phyloP scores from a whole-genome alignment of 345 rosid species.

The Salix brachista region DNA sequence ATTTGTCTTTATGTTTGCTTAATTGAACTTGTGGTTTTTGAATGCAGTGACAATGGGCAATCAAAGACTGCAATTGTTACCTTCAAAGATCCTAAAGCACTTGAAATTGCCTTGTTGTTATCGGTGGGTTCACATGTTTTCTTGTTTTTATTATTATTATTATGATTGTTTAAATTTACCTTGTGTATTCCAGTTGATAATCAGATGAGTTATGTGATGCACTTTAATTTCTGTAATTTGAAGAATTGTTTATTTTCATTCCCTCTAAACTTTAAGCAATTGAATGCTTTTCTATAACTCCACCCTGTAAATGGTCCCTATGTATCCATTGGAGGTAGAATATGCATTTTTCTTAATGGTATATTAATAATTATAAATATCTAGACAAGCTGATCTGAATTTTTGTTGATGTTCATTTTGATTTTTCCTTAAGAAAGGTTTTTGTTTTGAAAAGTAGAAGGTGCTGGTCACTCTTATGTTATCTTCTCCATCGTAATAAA shows the following conservation, averaged over 20 bases:
- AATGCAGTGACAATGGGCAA: slow-evolving; percentile 52
- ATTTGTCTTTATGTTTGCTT: neutral
- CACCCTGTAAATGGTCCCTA: neutral
- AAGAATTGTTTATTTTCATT: neutral
- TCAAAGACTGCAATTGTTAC: slow-evolving; percentile 69
- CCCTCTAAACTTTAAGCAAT: neutral
- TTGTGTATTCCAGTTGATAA: slow-evolving; percentile 3
- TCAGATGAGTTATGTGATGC: neutral
- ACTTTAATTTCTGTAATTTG: neutral
- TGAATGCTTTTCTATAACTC: slow-evolving; percentile 9
- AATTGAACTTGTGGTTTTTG: slow-evolving; percentile 13
- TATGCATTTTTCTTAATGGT: neutral
- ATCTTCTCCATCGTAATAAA: neutral
- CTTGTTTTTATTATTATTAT: neutral
- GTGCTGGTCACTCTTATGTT: neutral
- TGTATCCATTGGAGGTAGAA: slow-evolving; percentile 6
- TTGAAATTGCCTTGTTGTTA: slow-evolving; percentile 81
- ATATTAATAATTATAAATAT: neutral
- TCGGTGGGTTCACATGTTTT: slow-evolving; percentile 40
- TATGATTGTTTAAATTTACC: neutral
- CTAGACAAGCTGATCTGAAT: too few relatives aligned
- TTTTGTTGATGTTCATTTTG: neutral
- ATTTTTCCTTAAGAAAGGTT: neutral
- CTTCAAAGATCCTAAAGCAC: slow-evolving; percentile 79
- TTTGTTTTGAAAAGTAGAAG: slow-evolving; percentile 1